Evolutionary conservation across 306 rosid genomes (phyloP), one percentile per base, ranked within the genome.

Genomic region (Cucurbita moschata): DNA sequence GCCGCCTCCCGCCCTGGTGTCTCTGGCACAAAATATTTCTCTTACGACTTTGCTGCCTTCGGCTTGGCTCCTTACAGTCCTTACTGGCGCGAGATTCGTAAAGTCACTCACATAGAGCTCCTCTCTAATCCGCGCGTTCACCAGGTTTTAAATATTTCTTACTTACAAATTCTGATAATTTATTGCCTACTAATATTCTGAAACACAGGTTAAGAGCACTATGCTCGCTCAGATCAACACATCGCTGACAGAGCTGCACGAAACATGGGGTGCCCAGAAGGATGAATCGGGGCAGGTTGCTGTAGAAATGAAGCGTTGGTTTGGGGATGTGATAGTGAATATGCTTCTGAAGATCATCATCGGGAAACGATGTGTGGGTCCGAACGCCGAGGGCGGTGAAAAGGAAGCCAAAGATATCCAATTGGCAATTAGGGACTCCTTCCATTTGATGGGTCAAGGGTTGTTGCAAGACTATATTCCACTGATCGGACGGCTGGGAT

Each of bases 21-120:
- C 5, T 19, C 81, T 0, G 83, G 82, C 3, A 43, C 79, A 0
- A 77, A 84, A 54, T 73, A 75, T 49, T 5, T 85, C 10, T 83
- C 85, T 35, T 82, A 88, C 23, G 39, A 85, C 82, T 60, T 67
- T 3, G 88, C 87, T 10, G 77, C 73, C 50, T 82, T 83, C n/a
- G 89, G 78, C 1, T 78, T 88, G 61, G 21, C 77, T 26, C 82
- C 84, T 13, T 75, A 82, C 9, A 85, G 86, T 1, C 35, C 84
- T 8, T 82, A 39, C 26, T 85, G 90, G 90, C 83, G 82, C 1
- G 78, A 69, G 55, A 60, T 88, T 42, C 85, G 87, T 4, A 88
- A 88, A 56, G 60, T 88, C 7, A 58, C 80, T 0, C 55, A 78
- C 13, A 26, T 63, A 0, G 82, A 86, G 79, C 57, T 88, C 7